Evolutionary conservation across 108 stramenopile species (phyloP).

Genomic region (Schizochytrium sp.): DNA sequence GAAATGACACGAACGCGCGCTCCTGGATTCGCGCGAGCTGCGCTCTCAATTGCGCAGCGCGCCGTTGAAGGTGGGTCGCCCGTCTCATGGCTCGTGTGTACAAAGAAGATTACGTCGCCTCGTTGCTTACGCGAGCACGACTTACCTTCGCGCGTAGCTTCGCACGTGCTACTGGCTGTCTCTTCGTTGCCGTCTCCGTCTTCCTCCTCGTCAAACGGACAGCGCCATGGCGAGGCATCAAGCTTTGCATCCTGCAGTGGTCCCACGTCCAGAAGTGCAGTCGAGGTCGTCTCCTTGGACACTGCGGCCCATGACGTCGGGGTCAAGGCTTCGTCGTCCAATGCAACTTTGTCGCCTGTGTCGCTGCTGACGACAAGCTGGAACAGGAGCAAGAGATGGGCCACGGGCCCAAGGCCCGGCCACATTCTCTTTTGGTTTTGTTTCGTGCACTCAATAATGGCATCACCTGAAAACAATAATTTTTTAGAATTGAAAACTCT

Average conservation of each 20-base stretch:
- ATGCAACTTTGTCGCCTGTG: too few relatives aligned
- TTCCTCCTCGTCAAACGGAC: not conserved
- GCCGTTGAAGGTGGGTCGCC: not conserved
- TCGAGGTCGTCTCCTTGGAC: too few relatives aligned
- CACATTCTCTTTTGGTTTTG: too few relatives aligned
- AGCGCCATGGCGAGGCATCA: not conserved
- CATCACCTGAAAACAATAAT: too few relatives aligned
- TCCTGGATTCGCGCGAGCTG: not conserved
- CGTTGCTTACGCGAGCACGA: not conserved
- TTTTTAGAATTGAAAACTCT: too few relatives aligned
- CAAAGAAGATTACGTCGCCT: not conserved
- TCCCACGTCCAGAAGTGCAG: not conserved
- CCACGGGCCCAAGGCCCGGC: too few relatives aligned
- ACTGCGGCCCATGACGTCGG: too few relatives aligned
- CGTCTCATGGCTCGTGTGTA: not conserved
- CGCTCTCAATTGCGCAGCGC: not conserved
- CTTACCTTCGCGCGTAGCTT: not conserved
- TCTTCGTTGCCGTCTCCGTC: not conserved
- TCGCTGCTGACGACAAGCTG: too few relatives aligned
- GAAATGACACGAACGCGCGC: not conserved
- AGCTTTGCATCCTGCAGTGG: not conserved
- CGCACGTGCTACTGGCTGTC: not conserved
- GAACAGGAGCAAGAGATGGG: too few relatives aligned
- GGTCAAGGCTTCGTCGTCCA: too few relatives aligned
- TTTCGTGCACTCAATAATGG: too few relatives aligned